Conservation (phyloP, 2,329 filamentous ascomycete genomes). For the Phaeosphaeria sp. region DNA sequence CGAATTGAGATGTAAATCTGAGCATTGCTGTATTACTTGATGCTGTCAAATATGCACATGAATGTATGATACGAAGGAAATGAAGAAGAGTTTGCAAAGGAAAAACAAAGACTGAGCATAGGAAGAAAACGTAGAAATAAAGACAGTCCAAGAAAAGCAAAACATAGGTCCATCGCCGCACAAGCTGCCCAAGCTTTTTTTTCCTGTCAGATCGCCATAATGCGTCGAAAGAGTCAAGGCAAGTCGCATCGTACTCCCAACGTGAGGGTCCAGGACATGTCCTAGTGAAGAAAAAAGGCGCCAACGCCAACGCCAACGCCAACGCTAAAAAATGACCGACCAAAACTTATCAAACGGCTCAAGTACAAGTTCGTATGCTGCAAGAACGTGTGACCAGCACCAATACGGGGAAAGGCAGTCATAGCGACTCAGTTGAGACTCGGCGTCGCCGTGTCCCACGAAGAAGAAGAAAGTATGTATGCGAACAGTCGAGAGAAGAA, state of each 20-base stretch:
- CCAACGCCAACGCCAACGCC: constrained; percentile 18
- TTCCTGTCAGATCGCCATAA: not conserved
- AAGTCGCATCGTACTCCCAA: constrained; percentile 8
- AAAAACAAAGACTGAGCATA: not conserved
- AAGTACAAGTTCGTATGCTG: constrained; percentile 14
- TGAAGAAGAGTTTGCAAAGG: not conserved
- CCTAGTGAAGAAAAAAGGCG: constrained; percentile 5
- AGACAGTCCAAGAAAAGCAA: not conserved
- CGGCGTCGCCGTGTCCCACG: constrained; percentile 3
- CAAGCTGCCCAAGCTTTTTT: constrained; percentile 9
- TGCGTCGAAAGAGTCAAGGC: not conserved
- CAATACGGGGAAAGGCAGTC: not conserved
- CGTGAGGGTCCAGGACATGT: constrained; percentile 2
- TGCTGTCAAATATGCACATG: constrained; percentile 3
- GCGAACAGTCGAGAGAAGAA: not conserved
- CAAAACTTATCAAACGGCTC: constrained; percentile 2
- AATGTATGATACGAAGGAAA: not conserved
- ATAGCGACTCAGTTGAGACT: not conserved
- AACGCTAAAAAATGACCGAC: constrained; percentile 20
- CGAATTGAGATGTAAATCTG: not conserved
- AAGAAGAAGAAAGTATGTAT: not conserved
- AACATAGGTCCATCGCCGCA: not conserved
- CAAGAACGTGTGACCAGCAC: constrained; percentile 22
- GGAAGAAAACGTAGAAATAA: not conserved
- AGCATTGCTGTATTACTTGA: not conserved